Conservation (phyloP, 345 rosid species). For the Streptanthus diversifolius region DNA sequence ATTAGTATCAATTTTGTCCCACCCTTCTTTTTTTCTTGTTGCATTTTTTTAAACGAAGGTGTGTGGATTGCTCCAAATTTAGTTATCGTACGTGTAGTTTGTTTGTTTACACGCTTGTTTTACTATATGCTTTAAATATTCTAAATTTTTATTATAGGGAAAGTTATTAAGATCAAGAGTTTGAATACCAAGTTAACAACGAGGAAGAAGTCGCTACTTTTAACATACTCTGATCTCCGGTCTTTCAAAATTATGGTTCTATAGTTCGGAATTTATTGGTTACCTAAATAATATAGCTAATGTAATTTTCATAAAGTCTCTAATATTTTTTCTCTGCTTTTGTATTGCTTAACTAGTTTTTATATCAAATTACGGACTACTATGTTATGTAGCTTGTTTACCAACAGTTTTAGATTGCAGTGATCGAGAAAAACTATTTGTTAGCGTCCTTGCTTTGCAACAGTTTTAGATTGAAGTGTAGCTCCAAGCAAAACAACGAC, state of each 20-base stretch:
- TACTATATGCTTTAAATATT: background rate
- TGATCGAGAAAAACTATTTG: background rate
- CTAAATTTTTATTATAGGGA: background rate
- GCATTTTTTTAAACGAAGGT: background rate
- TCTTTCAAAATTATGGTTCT: background rate
- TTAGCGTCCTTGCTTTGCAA: background rate
- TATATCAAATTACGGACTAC: background rate
- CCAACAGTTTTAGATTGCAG: background rate
- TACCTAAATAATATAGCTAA: background rate
- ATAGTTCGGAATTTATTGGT: background rate
- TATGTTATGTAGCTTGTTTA: background rate
- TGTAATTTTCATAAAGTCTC: background rate
- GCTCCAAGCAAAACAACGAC: background rate
- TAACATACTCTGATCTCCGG: background rate
- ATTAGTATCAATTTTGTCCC: background rate
- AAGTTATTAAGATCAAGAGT: background rate
- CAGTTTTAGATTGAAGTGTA: background rate
- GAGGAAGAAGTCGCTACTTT: background rate
- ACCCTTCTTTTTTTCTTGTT: background rate
- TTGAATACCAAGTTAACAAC: background rate
- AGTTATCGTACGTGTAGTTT: constrained; percentile 6
- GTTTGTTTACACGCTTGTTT: background rate
- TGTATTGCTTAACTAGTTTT: background rate
- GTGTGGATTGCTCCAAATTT: background rate
- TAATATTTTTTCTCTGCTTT: background rate